These are phyloP conservation scores for Daedaleopsis sinensis DNA, from an alignment of 768 basidiomycete species.

Conservation along the genomic window DNA sequence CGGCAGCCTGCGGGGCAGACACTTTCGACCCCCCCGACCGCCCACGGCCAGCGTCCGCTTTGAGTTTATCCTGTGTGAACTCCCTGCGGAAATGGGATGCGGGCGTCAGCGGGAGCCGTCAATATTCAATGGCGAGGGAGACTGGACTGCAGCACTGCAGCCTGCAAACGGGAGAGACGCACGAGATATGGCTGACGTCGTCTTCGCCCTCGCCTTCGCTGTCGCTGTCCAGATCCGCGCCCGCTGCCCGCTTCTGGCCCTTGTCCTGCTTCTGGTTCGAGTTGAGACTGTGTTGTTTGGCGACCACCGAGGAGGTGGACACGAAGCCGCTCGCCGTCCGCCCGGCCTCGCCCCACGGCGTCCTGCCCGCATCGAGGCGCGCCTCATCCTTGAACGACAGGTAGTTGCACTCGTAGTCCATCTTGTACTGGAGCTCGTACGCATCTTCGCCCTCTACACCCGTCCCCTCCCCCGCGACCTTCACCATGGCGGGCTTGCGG, in stretches of 20 bases:
- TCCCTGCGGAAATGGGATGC: slow-evolving; percentile 13
- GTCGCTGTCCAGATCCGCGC: neutral
- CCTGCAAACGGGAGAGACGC: slow-evolving; percentile 30
- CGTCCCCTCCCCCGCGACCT: slow-evolving; percentile 11
- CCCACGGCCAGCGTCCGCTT: too few species aligned
- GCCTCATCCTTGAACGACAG: slow-evolving; percentile 16
- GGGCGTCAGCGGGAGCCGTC: slow-evolving; percentile 6
- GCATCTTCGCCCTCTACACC: neutral
- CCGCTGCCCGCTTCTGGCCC: neutral
- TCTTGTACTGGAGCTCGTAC: slow-evolving; percentile 5
- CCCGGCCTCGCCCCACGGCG: slow-evolving; percentile 8
- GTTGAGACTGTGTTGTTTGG: too few species aligned
- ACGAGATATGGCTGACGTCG: slow-evolving; percentile 54
- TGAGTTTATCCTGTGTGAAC: slow-evolving; percentile 22
- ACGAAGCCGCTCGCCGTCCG: slow-evolving; percentile 19
- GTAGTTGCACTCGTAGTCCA: slow-evolving; percentile 16
- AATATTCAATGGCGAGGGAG: neutral
- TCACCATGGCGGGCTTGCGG: slow-evolving; percentile 28
- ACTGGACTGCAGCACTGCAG: too few species aligned
- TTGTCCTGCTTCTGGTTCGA: neutral
- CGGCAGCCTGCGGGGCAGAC: too few species aligned
- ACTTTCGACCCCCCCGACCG: too few species aligned
- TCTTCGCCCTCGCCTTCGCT: slow-evolving; percentile 11
- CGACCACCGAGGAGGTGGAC: too few species aligned
- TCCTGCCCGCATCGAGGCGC: slow-evolving; percentile 21